Evolutionary conservation across 805 yeast species (phyloP), one percentile per base, ranked within the genome.

Genomic region (Candida maesae): DNA sequence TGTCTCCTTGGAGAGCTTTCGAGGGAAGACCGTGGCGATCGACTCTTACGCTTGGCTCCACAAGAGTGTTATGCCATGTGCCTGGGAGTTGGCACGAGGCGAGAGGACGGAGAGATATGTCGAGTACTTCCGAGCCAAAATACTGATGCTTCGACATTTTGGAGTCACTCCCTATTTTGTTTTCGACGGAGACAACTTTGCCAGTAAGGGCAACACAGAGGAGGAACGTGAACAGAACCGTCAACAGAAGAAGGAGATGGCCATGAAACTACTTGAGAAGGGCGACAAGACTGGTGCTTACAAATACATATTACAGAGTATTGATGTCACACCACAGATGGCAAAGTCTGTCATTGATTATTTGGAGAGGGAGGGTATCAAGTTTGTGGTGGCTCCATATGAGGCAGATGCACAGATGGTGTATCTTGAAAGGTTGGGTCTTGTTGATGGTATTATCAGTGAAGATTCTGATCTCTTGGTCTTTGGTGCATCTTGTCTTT

Each of bases 351-450:
- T 91, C 11, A 88, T 90, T 57, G 84, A 81, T 30, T 82, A 75
- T 53, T 70, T 95, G 47, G 79, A 79, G 50, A 49, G 59, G 12
- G 67, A 73, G 34, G 61, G 64, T 1, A 78, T 93, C 36, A 74
- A 71, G 44, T 91, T 76, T 53, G 76, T 93, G 7, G 99, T 93
- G 8, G 98, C 99, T 0, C 99, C 99, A 0, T 93, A 88, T 59
- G 99, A 93, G 64, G 99, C 99, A 1, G 99, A 93, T 60, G 84
- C 99, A 1, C 99, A 93, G 61, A 78, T 93, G 84, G 98, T 90
- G 9, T 88, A 81, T 54, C 70, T 93, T 32, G 98, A 91, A 58
- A 76, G 78, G 44, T 49, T 64, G 0, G 91, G 91, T 0, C 38
- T 78, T 1, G 91, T 88, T 6, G 83, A 88, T 46, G 98, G 91